Base-by-base conservation (phyloP, 1,284 basidiomycete species). In the Xerocomus cyaneibrunnescens region DNA sequence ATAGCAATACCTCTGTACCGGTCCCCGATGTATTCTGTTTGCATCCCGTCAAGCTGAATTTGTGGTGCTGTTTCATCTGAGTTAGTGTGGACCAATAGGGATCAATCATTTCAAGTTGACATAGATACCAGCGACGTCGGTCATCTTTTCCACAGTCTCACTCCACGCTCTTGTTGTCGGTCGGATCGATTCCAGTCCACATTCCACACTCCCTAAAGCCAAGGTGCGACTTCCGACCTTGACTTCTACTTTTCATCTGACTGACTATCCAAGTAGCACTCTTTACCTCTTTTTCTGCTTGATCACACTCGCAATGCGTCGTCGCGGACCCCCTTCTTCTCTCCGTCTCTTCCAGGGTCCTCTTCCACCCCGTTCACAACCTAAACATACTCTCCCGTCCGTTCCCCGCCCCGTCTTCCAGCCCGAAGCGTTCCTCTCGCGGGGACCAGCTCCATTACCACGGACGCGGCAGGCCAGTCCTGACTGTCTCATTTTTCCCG, bases 321-420 rank as follows among this genome's bases (percentile, higher is more conserved):
- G 84, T 58, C 79, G 84, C 28, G 69, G 76, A 27, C 81, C 84
- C 7, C 84, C 84, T 5, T 73, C 79, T 42, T 73, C 83, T 14
- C 76, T 87, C 51, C 76, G 71, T 49, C 75, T 87, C 48, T 66
- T 75, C 43, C 68, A 74, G 23, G 84, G 82, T 8, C 82, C 83
- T 16, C 72, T 76, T 16, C 83, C 84, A n/a, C 62, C 76, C 16
- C 74, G 80, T 54, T 77, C 76, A 39, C 59, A 70, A 21, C 75
- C 81, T 14, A 84, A 77, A 62, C 81, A 85, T 62, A 74, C 69
- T 5, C 70, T 86, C 52, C 85, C 84, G 16, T 75, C 76, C 23
- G 27, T 80, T 16, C 84, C 84, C 12, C 69, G 70, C 17, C 80
- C 81, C 2, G 75, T 76, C 16, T 76, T 83, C 53, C 67, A 70